Base-by-base conservation (phyloP, 345 rosid genomes). In the Corymbia maculata region DNA sequence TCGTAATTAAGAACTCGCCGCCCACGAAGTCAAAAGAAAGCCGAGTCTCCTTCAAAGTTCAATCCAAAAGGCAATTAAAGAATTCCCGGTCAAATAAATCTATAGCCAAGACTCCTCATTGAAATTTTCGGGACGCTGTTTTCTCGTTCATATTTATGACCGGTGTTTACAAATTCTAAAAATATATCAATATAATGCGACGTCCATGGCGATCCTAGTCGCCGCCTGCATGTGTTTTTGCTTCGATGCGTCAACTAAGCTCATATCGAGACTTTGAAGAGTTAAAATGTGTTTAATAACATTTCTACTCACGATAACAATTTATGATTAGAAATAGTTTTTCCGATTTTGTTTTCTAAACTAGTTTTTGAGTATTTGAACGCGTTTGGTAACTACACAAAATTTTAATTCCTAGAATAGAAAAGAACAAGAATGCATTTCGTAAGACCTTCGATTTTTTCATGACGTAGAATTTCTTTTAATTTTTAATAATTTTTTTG, bases 171-270 rank as follows among this genome's bases (percentile, higher is more conserved):
- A 36, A n/a, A n/a, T 64, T n/a, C 75, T 13, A 13, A n/a, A 64
- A 17, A 64, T 64, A 32, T n/a, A n/a, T n/a, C 5, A 2, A 8
- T n/a, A 6, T 4, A 32, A 6, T 0, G 9, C 12, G 15, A n/a
- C 42, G 6, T n/a, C 9, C 19, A 14, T 0, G 68, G 5, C 1
- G 4, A 61, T 61, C 68, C 7, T 1, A 3, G 26, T 61, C 0
- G 4, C 32, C 4, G 26, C 15, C 3, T 61, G 2, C 15, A 12
- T 26, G 32, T 3, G 3, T 26, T 61, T 61, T 61, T 61, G 4
- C 30, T 61, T 30, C 26, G 11, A 61, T 26, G 7, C 26, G 22
- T 55, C 17, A 19, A 55, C 22, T 55, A 12, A 55, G 61, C 61
- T 28, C 11, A 22, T 4, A 55, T 55, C 5, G 9, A 55, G 13